Evolutionary conservation across 306 rosid species (phyloP).

Genomic region (Gillenia trifoliata): DNA sequence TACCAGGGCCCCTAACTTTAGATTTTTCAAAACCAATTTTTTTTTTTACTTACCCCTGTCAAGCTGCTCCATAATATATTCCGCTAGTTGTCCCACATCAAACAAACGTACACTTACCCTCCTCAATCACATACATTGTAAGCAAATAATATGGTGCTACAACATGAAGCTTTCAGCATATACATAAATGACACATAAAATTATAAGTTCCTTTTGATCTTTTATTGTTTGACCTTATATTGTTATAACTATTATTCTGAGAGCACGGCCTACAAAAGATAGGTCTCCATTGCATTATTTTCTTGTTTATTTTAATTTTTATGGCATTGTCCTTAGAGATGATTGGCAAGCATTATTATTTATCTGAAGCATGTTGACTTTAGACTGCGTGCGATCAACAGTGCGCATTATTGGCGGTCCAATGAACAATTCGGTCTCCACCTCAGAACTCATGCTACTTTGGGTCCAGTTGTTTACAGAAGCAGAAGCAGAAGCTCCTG

Average conservation of each 20-base stretch:
- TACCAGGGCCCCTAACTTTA: too few species aligned
- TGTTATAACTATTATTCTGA: neutral
- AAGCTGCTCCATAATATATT: too few species aligned
- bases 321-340: neutral
- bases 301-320: neutral
- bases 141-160: too few species aligned
- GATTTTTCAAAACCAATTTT: too few species aligned
- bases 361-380: neutral
- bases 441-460: conserved; percentile 20
- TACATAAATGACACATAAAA: neutral
- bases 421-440: conserved; percentile 44
- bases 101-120: too few species aligned
- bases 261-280: neutral
- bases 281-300: neutral
- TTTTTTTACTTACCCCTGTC: too few species aligned
- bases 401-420: conserved; percentile 36
- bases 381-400: neutral
- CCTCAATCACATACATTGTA: too few species aligned
- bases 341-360: neutral
- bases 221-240: neutral
- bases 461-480: conserved; percentile 2
- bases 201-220: neutral
- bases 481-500: neutral
- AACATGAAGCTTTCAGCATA: neutral
- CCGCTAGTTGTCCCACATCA: too few species aligned